phyloP scores from a whole-genome alignment of 371 early-diverging fungal species.

The Umbelopsis sp. region DNA sequence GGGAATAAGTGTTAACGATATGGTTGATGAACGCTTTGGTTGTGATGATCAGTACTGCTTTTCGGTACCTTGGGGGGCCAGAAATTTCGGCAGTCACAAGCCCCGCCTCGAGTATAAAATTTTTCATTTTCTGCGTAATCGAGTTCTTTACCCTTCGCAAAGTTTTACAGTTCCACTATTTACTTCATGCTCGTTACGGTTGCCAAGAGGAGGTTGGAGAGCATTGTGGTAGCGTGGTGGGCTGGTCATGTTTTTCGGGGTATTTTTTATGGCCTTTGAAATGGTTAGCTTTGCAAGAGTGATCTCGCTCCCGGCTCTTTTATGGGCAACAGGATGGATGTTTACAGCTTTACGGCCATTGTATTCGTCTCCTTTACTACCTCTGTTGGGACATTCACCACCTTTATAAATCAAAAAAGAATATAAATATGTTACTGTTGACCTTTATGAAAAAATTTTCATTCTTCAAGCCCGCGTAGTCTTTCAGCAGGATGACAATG shows the following conservation, averaged over 20 bases:
- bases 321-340: conserved; percentile 12
- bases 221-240: conserved; percentile 4
- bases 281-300: conserved; percentile 17
- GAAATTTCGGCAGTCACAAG: background rate
- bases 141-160: conserved; percentile 14
- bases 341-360: background rate
- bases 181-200: conserved; percentile 15
- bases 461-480: no score
- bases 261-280: conserved; percentile 8
- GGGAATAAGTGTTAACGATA: no score
- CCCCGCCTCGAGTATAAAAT: background rate
- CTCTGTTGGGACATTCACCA: conserved; percentile 12
- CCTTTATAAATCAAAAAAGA: no score
- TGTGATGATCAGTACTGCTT: no score
- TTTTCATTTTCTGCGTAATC: background rate
- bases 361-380: background rate
- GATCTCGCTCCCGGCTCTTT: conserved; percentile 11
- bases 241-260: conserved; percentile 16
- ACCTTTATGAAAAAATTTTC: no score
- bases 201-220: conserved; percentile 14
- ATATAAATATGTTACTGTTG: no score
- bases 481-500: no score
- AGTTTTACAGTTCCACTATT: conserved; percentile 1
- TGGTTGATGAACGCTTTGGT: no score
- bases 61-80: no score